Base-by-base conservation (phyloP, 2,329 filamentous ascomycete species). In the Aspergillus sp. region DNA sequence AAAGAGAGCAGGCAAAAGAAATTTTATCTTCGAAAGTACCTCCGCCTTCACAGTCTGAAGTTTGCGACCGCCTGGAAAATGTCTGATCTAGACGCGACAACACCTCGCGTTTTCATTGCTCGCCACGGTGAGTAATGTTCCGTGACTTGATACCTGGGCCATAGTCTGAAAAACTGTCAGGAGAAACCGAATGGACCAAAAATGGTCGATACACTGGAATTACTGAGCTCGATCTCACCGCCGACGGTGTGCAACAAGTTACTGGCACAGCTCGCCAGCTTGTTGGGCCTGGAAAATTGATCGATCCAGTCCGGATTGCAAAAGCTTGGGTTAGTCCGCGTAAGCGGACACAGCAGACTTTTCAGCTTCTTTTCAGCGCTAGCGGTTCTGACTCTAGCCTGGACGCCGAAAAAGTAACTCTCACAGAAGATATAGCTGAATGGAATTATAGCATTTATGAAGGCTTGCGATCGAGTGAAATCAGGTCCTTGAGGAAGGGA, bases 201-300 rank as follows among this genome's bases (percentile, higher is more conserved):
- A 26, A 17, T 18, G 55, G 55, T 50, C 55, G 18, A 2, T 57
- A 38, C 44, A 91, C 90, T 89, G 76, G 90, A 89, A 89, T 89
- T 89, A 79, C 73, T 4, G 79, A 81, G 44, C 66, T 80, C 43
- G 68, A 72, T 3, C 73, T 81, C 20, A 49, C 47, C 3, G 32
- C 11, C 2, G 20, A 9, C 1, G 47, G 47, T 12, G 18, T 18
- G 4, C 5, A 11, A 3, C 47, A 49, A 18, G 47, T 49, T 4
- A 22, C 24, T 32, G 18, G 30, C 6, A 17, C 47, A 2, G 47
- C 30, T 5, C 9, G n/a, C 11, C 36, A 18, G 20, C 47, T 49
- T 32, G 18, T 49, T n/a, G 47, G 47, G n/a, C 11, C n/a, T 22
- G n/a, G 47, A 2, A 49, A 24, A 39, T n/a, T 49, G 30, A 18